Evolutionary conservation across 306 rosid species (phyloP), one percentile per base, ranked within the genome.

Genomic region (Corylus americana): DNA sequence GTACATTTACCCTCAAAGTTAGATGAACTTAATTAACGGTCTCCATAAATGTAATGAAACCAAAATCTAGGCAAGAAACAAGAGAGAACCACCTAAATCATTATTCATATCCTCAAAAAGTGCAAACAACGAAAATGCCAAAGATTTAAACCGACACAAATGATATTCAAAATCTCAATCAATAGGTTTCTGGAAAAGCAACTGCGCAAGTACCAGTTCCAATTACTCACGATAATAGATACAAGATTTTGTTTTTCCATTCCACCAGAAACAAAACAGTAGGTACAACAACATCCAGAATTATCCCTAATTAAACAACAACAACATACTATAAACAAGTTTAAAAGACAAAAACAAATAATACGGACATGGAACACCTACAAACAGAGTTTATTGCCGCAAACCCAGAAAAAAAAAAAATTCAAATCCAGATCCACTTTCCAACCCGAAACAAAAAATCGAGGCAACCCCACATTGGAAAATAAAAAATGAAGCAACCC

Each of bases 361-460:
- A 11, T 44, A 61, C 27, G 13, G 22, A 20, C 51, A 14, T 22
- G 51, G 31, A 39, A 55, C n/a, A 4, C 48, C 54, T 70, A 7
- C 13, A 44, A 55, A 29, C 55, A 37, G 67, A 53, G 22, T 45
- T 16, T 44, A 39, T 64, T 42, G 67, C 59, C 20, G 71, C 13
- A 86, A 75, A 83, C 22, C 45, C 73, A 71, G 70, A 48, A 42
- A 81, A 35, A 49, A 49, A 78, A 78, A 80, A 62, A 35, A 82
- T 77, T 12, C 79, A 80, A 84, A 78, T 74, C 67, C 92, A 90
- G 90, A 89, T 90, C 92, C 90, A 83, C 79, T 73, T 87, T 79
- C 71, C 53, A 80, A 45, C 73, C 86, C 77, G 78, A 77, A 76
- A 70, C 69, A 35, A 76, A 42, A 58, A 79, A 48, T 17, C 17